A percentile compares a stretch with the other conserved stretches of the same genome.
Evolutionary conservation across 176 grass and related monocot species (phyloP).

Genomic region (Triticum urartu): DNA sequence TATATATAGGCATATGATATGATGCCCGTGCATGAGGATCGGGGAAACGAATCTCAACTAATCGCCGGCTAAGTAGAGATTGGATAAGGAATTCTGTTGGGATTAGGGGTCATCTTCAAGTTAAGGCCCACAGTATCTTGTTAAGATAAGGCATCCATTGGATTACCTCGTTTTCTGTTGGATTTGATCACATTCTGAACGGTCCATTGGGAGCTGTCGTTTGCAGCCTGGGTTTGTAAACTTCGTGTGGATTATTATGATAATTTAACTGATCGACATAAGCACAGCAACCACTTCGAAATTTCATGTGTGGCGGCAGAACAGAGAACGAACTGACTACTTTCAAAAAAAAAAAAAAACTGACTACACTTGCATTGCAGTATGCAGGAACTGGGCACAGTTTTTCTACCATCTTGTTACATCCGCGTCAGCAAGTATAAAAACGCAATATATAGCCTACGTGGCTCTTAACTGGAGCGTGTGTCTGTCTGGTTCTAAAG

Average conservation of each 20-base stretch:
- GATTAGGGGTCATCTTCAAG: not conserved
- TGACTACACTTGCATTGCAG: too few species aligned
- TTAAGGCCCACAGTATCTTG: not conserved
- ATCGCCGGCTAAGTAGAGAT: too few species aligned
- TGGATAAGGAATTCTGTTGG: not conserved
- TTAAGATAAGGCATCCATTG: not conserved
- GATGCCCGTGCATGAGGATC: not conserved
- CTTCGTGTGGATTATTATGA: too few species aligned
- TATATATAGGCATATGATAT: constrained; percentile 1
- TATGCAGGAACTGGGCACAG: too few species aligned
- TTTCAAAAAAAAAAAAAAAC: too few species aligned
- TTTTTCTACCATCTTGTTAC: too few species aligned
- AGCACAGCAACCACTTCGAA: too few species aligned
- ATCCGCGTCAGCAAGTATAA: not conserved
- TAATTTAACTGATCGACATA: too few species aligned
- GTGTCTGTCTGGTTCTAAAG: constrained; percentile 22
- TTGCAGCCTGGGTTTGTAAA: not conserved
- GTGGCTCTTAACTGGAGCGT: not conserved
- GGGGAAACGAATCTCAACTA: not conserved
- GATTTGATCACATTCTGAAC: not conserved
- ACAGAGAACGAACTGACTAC: too few species aligned
- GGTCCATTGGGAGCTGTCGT: not conserved
- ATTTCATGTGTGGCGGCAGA: too few species aligned
- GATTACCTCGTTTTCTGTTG: not conserved
- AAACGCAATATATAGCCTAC: constrained; percentile 24